Evolutionary conservation across 805 yeast species (phyloP).

Genomic region (Debaryomyces hansenii): DNA sequence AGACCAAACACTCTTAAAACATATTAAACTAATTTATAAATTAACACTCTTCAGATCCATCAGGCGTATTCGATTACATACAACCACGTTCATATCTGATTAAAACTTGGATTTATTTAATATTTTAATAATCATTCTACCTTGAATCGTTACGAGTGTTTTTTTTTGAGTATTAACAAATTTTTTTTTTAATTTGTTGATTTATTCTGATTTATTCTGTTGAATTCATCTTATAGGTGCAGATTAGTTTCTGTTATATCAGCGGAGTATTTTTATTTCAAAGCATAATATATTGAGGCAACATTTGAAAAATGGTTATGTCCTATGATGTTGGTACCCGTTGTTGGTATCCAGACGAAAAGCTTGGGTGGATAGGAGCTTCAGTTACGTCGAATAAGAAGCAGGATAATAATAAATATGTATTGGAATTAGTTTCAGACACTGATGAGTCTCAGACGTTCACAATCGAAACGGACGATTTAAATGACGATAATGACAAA

Average conservation of each 20-base stretch:
- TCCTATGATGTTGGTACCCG: slow-evolving; percentile 33
- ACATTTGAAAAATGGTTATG: slow-evolving; percentile 6
- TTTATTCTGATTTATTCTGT: not conserved
- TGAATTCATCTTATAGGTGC: not conserved
- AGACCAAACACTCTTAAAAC: slow-evolving; percentile 2
- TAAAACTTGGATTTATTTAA: not conserved
- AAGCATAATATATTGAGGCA: too few species aligned
- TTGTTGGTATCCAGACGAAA: slow-evolving; percentile 79
- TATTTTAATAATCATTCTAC: not conserved
- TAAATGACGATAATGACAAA: slow-evolving; percentile 53
- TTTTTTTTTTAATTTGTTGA: not conserved
- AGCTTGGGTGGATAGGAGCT: slow-evolving; percentile 75
- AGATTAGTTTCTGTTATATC: not conserved
- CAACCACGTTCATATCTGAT: not conserved
- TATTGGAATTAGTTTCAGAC: slow-evolving; percentile 55
- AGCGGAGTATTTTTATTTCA: not conserved
- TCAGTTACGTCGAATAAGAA: slow-evolving; percentile 48
- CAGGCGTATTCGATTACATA: not conserved
- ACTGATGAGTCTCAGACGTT: slow-evolving; percentile 41
- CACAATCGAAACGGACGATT: slow-evolving; percentile 47
- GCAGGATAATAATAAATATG: slow-evolving; percentile 43
- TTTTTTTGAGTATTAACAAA: not conserved
- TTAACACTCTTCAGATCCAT: not conserved
- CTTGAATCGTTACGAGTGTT: not conserved
- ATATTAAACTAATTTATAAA: not conserved